phyloP scores from a whole-genome alignment of 2,329 filamentous ascomycete species.

The Cyphellophora europaea region DNA sequence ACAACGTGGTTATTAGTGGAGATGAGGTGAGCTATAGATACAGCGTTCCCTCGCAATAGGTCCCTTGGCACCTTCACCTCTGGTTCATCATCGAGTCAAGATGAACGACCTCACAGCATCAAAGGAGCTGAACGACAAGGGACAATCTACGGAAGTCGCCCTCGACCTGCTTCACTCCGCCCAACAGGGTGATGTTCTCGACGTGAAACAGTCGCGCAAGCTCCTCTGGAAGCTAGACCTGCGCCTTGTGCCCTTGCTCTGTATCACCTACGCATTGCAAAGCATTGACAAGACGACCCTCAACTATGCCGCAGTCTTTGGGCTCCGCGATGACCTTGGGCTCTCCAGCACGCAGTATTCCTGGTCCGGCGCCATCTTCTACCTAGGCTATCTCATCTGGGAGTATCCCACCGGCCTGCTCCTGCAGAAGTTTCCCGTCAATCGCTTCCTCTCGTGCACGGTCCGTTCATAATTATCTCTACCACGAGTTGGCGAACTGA shows the following conservation, averaged over 20 bases:
- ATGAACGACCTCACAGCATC: too few species aligned
- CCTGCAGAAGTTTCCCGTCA: conserved; percentile 23
- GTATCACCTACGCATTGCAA: conserved; percentile 2
- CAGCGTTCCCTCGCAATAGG: too few species aligned
- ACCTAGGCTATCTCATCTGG: conserved; percentile 29
- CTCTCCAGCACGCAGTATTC: conserved; percentile 36
- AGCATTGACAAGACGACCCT: conserved; percentile 21
- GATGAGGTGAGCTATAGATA: too few species aligned
- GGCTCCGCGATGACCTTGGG: conserved; percentile 15
- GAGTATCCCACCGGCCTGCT: conserved; percentile 19
- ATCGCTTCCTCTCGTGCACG: conserved; percentile 30
- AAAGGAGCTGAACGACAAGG: too few species aligned
- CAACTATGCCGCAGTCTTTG: conserved; percentile 45
- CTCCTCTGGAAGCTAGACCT: conserved; percentile 2
- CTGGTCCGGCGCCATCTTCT: conserved; percentile 38
- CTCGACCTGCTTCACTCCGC: too few species aligned
- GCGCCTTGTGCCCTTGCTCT: neutral
- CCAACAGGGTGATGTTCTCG: too few species aligned
- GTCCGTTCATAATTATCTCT: conserved; percentile 4
- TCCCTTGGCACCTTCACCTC: too few species aligned
- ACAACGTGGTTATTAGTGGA: too few species aligned
- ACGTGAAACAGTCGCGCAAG: too few species aligned
- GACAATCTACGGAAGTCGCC: too few species aligned
- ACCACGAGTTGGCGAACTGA: neutral
- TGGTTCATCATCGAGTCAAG: too few species aligned